phyloP scores from a whole-genome alignment of 176 grass and related monocot species.

The Oryza meridionalis region DNA sequence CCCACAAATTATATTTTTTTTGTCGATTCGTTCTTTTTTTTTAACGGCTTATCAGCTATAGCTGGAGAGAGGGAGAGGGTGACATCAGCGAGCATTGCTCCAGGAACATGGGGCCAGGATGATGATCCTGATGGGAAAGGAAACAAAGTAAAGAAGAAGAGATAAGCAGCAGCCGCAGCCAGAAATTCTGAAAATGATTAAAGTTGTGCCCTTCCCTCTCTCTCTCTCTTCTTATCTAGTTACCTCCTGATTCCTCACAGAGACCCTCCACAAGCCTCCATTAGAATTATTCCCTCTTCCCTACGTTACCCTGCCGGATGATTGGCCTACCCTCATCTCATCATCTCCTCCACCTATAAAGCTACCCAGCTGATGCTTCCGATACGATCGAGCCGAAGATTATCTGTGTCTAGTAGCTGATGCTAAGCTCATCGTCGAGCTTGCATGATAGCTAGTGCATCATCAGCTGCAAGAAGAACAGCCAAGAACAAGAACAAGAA shows the following conservation, averaged over 20 bases:
- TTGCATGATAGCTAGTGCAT: neutral
- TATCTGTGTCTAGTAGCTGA: neutral
- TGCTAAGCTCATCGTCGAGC: neutral
- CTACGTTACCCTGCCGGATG: slow-evolving; percentile 20
- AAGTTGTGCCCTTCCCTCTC: neutral
- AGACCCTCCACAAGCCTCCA: slow-evolving; percentile 45
- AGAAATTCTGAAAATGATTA: neutral
- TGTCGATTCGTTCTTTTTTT: no score
- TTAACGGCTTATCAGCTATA: no score
- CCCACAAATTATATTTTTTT: no score
- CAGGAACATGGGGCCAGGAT: slow-evolving; percentile 47
- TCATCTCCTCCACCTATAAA: slow-evolving; percentile 52
- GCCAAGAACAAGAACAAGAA: neutral
- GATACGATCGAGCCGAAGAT: neutral
- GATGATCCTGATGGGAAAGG: slow-evolving; percentile 45
- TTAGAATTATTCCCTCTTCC: slow-evolving; percentile 44
- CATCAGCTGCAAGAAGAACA: neutral
- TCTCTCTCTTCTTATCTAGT: slow-evolving; percentile 21
- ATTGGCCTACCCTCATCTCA: neutral
- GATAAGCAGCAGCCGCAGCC: slow-evolving; percentile 47
- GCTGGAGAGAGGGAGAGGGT: neutral
- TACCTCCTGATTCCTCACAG: slow-evolving; percentile 55
- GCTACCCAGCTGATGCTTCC: slow-evolving; percentile 13
- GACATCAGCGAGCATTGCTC: slow-evolving; percentile 46
- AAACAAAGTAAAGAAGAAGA: slow-evolving; percentile 39